Conservation (phyloP, 2,329 filamentous ascomycete species). For the Venturia aucupariae region DNA sequence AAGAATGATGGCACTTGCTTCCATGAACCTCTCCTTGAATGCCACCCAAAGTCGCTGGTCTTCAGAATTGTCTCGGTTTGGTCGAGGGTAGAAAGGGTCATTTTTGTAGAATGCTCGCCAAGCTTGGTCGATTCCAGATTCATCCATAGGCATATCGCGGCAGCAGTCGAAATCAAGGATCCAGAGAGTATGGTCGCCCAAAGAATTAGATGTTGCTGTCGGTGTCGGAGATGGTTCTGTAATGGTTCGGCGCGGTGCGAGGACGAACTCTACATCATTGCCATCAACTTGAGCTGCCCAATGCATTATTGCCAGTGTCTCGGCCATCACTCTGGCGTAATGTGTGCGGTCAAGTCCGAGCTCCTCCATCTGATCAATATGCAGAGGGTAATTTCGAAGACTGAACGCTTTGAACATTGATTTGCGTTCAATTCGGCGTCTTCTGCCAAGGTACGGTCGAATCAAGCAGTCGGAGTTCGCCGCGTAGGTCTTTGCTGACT, state of each 20-base stretch:
- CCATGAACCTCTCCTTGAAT: constrained; percentile 9
- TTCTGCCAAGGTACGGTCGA: constrained; percentile 40
- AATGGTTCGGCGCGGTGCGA: constrained; percentile 20
- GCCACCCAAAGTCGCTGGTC: constrained; percentile 6
- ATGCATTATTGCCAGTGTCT: constrained; percentile 42
- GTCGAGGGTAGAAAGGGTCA: constrained; percentile 44
- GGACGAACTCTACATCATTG: constrained; percentile 48
- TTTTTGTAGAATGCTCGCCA: constrained; percentile 39
- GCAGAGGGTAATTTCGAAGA: constrained; percentile 42
- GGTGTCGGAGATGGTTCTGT: background rate
- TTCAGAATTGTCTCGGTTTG: constrained; percentile 17
- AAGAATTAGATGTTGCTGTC: background rate
- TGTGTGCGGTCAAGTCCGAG: constrained; percentile 27
- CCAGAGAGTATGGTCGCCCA: constrained; percentile 20
- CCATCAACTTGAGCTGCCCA: constrained; percentile 42
- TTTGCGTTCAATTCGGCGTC: constrained; percentile 14
- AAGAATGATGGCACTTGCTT: constrained; percentile 9
- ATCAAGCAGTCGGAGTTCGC: constrained; percentile 37
- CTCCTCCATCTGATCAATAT: constrained; percentile 41
- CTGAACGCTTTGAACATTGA: constrained; percentile 28
- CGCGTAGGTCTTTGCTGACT: constrained; percentile 13
- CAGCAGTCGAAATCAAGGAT: constrained; percentile 52
- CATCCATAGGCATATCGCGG: constrained; percentile 40
- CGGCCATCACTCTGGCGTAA: constrained; percentile 40
- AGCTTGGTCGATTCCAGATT: constrained; percentile 33